Evolutionary conservation across 768 basidiomycete species (phyloP).

Genomic region (Boletus tylopilopsis): DNA sequence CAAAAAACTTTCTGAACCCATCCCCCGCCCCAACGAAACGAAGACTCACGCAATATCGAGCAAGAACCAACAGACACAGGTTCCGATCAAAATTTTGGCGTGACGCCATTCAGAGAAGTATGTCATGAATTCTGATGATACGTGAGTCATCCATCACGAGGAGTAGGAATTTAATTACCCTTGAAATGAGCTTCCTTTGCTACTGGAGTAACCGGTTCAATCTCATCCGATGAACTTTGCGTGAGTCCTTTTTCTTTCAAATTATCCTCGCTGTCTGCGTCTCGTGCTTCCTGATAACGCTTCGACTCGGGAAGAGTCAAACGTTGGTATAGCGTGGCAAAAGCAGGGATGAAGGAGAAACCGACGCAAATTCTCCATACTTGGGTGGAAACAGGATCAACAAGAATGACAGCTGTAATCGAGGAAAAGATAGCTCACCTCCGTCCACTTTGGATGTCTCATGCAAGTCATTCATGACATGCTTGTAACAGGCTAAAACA

Average conservation of each 20-base stretch:
- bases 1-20: background rate
- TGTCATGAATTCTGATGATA: slow-evolving; percentile 47
- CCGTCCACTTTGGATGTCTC: slow-evolving; percentile 67
- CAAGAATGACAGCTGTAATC: background rate
- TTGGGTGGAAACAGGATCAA: slow-evolving; percentile 13
- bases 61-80: slow-evolving; percentile 69
- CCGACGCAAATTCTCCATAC: slow-evolving; percentile 75
- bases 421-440: slow-evolving; percentile 37
- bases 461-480: slow-evolving; percentile 55
- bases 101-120: slow-evolving; percentile 78
- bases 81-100: slow-evolving; percentile 62
- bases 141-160: background rate
- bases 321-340: slow-evolving; percentile 72
- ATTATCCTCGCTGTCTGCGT: slow-evolving; percentile 24
- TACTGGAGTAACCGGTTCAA: slow-evolving; percentile 15
- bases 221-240: background rate
- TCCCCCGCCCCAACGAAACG: background rate
- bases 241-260: slow-evolving; percentile 30
- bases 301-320: slow-evolving; percentile 69
- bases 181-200: slow-evolving; percentile 49
- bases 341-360: slow-evolving; percentile 71
- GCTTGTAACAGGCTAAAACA: slow-evolving; percentile 59
- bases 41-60: slow-evolving; percentile 59
- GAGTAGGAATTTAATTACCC: slow-evolving; percentile 29
- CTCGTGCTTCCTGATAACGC: slow-evolving; percentile 45